Evolutionary conservation across 257 asterid species (phyloP).

Genomic region (Solanum bulbocastanum): DNA sequence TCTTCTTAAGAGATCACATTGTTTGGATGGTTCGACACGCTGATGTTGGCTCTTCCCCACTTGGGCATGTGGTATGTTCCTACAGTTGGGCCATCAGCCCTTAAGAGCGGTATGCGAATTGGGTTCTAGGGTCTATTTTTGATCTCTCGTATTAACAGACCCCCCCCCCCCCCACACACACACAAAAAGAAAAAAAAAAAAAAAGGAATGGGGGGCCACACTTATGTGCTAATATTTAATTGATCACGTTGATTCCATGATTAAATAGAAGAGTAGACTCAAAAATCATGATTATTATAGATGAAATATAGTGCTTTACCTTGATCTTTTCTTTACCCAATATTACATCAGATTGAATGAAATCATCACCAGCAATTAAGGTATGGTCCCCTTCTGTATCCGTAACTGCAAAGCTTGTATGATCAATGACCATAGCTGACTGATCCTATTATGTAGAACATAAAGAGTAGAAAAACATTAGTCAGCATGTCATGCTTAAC

Average conservation of each 20-base stretch:
- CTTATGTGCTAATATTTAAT: neutral
- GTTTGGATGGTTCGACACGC: neutral
- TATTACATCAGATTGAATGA: conserved; percentile 52
- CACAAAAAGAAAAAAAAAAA: too few species aligned
- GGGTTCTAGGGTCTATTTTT: neutral
- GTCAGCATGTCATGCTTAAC: neutral
- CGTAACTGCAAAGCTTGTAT: conserved; percentile 55
- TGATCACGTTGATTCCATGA: neutral
- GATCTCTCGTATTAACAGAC: neutral
- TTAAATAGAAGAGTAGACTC: neutral
- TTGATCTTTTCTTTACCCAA: conserved; percentile 51
- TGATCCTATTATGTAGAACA: conserved; percentile 35
- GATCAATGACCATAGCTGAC: conserved; percentile 61
- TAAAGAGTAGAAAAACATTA: neutral
- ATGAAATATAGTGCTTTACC: conserved; percentile 29
- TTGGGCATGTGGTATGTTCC: neutral
- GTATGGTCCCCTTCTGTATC: conserved; percentile 69
- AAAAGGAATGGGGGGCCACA: neutral
- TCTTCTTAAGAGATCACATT: neutral
- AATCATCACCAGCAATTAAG: conserved; percentile 52
- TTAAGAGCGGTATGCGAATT: neutral
- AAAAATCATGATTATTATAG: neutral
- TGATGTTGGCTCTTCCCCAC: neutral
- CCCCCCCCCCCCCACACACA: too few species aligned
- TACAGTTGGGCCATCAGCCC: neutral